A percentile compares a stretch with the other conserved stretches of the same genome.
phyloP scores from a whole-genome alignment of 139 green algal genomes.

The Spirogloea muscicola region DNA sequence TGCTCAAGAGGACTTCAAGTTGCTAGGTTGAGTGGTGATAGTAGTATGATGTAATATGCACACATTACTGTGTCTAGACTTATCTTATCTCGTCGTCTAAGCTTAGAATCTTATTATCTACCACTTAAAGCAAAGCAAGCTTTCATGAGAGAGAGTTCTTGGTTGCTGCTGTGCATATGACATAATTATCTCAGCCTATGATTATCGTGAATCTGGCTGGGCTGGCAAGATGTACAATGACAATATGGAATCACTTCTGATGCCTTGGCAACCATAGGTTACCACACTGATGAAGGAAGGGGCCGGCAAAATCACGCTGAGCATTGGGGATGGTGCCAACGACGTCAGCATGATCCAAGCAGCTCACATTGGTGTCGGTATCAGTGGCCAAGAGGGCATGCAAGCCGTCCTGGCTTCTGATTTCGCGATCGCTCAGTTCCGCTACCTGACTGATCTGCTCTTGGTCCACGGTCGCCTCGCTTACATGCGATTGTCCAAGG shows the following conservation, averaged over 20 bases:
- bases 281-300: slow-evolving; percentile 53
- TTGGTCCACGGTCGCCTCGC: slow-evolving; percentile 84
- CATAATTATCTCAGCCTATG: too few species aligned
- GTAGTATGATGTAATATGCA: too few species aligned
- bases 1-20: too few species aligned
- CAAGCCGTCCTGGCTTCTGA: slow-evolving; percentile 87
- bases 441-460: slow-evolving; percentile 87
- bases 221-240: slow-evolving; percentile 2
- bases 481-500: slow-evolving; percentile 74
- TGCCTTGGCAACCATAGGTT: too few species aligned
- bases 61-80: too few species aligned
- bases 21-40: too few species aligned
- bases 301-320: slow-evolving; percentile 73
- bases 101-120: too few species aligned
- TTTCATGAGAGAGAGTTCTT: too few species aligned
- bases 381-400: slow-evolving; percentile 89
- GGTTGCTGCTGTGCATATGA: too few species aligned
- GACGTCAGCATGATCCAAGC: slow-evolving; percentile 98
- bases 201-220: not conserved
- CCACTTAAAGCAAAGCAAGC: too few species aligned
- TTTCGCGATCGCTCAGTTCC: slow-evolving; percentile 92
- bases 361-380: slow-evolving; percentile 91
- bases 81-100: too few species aligned
- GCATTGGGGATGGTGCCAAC: slow-evolving; percentile 96
- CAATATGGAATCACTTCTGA: too few species aligned